Percentiles rank a stretch among this genome's conserved stretches.
Evolutionary conservation across 2,329 filamentous ascomycete species (phyloP).

Genomic region (Plenodomus tracheiphilus): DNA sequence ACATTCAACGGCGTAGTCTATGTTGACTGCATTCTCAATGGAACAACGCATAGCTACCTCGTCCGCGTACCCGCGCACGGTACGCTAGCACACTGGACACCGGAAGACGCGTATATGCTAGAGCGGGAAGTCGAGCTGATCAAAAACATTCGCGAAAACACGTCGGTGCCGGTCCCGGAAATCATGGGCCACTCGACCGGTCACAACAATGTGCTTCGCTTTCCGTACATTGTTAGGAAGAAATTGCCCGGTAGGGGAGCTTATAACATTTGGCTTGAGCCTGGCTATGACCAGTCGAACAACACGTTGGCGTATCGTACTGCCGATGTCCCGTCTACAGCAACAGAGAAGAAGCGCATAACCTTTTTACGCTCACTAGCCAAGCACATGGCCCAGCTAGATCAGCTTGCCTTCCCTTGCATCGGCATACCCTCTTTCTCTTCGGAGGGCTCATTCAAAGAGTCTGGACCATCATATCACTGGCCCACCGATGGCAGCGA

Average conservation of each 20-base stretch:
- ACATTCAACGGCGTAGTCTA: too few relatives aligned
- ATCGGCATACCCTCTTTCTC: conserved; percentile 13
- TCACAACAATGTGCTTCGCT: conserved; percentile 13
- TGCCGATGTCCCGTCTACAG: conserved; percentile 2
- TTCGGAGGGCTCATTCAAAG: neutral
- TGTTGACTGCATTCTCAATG: too few relatives aligned
- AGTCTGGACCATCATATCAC: neutral
- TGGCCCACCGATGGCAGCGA: neutral
- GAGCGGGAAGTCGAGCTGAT: conserved; percentile 13
- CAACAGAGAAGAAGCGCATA: conserved; percentile 5
- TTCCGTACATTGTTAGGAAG: conserved; percentile 24
- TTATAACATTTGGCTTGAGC: conserved; percentile 13
- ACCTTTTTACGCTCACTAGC: conserved; percentile 21
- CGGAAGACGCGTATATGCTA: conserved; percentile 7
- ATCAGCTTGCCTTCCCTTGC: conserved; percentile 10
- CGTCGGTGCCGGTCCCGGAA: conserved; percentile 15
- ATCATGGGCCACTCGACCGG: conserved; percentile 14
- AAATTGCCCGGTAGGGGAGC: conserved; percentile 13
- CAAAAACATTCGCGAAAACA: conserved; percentile 8
- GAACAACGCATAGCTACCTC: too few relatives aligned
- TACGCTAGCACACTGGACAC: conserved; percentile 3
- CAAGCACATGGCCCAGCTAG: conserved; percentile 7
- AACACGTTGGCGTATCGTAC: neutral
- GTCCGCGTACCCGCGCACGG: conserved; percentile 7
- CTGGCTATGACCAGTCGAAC: neutral